A percentile compares a stretch with the other conserved stretches of the same genome.
phyloP scores from a whole-genome alignment of 352 stramenopile genomes.

The Pythium utonaiense region DNA sequence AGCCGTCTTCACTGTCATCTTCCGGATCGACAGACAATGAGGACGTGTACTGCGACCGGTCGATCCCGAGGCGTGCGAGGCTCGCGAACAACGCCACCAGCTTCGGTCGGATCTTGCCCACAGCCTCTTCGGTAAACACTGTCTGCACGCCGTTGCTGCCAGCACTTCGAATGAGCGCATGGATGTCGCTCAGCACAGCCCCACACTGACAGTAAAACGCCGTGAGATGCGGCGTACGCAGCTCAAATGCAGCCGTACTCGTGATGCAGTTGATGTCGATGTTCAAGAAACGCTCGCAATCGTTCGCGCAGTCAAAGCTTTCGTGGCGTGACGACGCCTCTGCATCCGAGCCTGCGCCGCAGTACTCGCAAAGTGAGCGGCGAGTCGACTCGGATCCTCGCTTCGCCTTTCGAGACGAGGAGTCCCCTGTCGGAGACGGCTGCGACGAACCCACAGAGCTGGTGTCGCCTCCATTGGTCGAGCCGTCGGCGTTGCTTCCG shows the following conservation, averaged over 20 bases:
- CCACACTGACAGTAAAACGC: constrained; percentile 36
- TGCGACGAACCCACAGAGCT: not conserved
- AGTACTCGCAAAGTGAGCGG: constrained; percentile 22
- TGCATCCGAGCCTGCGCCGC: not conserved
- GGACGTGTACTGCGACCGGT: not conserved
- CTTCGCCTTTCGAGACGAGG: not conserved
- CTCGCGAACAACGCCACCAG: constrained; percentile 20
- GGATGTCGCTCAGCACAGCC: constrained; percentile 43
- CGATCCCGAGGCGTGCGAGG: constrained; percentile 6
- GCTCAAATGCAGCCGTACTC: constrained; percentile 13
- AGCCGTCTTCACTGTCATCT: constrained; percentile 12
- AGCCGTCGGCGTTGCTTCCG: not conserved
- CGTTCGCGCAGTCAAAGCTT: constrained; percentile 13
- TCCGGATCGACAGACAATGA: constrained; percentile 2
- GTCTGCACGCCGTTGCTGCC: not conserved
- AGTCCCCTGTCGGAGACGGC: not conserved
- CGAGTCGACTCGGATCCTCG: not conserved
- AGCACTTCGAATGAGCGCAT: constrained; percentile 16
- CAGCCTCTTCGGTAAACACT: constrained; percentile 20
- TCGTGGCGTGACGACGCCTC: not conserved
- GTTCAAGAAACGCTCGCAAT: constrained; percentile 6
- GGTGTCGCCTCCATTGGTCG: not conserved
- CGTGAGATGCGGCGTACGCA: constrained; percentile 24
- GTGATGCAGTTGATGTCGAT: constrained; percentile 23
- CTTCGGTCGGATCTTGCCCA: constrained; percentile 28